These are phyloP conservation scores for Butyriboletus loyo DNA, from an alignment of 768 basidiomycete genomes.

Conservation along the genomic window DNA sequence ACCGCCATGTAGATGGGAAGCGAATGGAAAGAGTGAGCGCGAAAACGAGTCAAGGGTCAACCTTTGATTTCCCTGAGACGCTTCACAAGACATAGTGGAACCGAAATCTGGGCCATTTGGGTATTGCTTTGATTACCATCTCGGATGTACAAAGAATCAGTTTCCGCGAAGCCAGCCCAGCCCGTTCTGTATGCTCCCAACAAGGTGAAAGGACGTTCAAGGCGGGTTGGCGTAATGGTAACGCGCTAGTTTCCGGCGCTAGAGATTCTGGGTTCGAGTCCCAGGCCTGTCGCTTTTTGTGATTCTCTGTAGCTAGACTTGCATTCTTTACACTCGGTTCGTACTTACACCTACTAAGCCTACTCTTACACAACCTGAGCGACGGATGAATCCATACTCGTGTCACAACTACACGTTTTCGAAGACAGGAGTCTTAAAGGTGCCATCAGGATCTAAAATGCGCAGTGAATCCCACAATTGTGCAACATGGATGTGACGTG, in stretches of 20 bases:
- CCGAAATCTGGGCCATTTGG: neutral
- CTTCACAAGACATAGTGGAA: too few relatives aligned
- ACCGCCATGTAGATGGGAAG: neutral
- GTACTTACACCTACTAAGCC: neutral
- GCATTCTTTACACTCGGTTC: neutral
- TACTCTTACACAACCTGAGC: slow-evolving; percentile 7
- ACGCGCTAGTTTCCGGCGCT: slow-evolving; percentile 65
- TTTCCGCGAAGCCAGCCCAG: neutral
- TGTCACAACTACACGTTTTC: neutral
- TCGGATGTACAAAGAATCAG: neutral
- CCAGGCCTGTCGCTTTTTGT: slow-evolving; percentile 51
- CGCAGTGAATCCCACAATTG: neutral
- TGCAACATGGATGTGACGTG: too few relatives aligned
- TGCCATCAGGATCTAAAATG: slow-evolving; percentile 33
- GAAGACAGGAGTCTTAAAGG: slow-evolving; percentile 49
- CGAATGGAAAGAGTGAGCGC: neutral
- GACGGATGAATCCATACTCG: too few relatives aligned
- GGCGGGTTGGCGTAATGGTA: slow-evolving; percentile 65
- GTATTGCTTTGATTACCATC: neutral
- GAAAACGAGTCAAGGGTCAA: neutral
- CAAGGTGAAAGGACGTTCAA: neutral
- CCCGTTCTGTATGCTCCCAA: neutral
- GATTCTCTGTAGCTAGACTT: neutral
- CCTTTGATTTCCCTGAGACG: neutral
- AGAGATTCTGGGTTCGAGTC: slow-evolving; percentile 64